Evolutionary conservation across 2,329 filamentous ascomycete genomes (phyloP).

Genomic region (Dactylellina parvicollis): DNA sequence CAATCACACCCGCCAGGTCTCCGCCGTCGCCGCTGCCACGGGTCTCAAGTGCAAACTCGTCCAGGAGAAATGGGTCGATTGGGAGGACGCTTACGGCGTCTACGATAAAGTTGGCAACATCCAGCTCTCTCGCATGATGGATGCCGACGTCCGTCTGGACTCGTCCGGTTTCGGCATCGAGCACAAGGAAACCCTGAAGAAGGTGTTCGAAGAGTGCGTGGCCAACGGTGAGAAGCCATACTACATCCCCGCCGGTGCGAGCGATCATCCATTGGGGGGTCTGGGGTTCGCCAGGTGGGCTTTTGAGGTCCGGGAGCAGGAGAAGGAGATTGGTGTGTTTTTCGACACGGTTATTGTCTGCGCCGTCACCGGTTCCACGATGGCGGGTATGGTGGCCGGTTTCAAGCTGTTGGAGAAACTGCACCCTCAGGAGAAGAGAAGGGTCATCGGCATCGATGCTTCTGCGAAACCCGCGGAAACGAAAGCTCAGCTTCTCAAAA

Average conservation of each 20-base stretch:
- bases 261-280: slow-evolving; percentile 75
- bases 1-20: slow-evolving; percentile 76
- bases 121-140: slow-evolving; percentile 75
- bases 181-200: slow-evolving; percentile 71
- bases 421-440: slow-evolving; percentile 63
- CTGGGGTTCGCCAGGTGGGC: slow-evolving; percentile 77
- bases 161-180: slow-evolving; percentile 73
- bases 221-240: slow-evolving; percentile 71
- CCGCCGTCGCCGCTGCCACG: slow-evolving; percentile 66
- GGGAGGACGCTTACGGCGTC: slow-evolving; percentile 65
- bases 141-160: slow-evolving; percentile 71
- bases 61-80: slow-evolving; percentile 76
- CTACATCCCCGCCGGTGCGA: slow-evolving; percentile 76
- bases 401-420: slow-evolving; percentile 72
- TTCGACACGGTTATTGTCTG: slow-evolving; percentile 76
- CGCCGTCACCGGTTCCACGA: slow-evolving; percentile 75
- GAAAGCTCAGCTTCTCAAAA: slow-evolving; percentile 72
- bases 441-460: slow-evolving; percentile 74
- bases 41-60: slow-evolving; percentile 62
- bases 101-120: slow-evolving; percentile 77
- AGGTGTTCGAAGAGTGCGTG: slow-evolving; percentile 67
- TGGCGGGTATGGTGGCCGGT: slow-evolving; percentile 77
- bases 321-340: slow-evolving; percentile 70
- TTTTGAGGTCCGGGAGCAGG: slow-evolving; percentile 73
- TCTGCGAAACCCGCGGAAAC: slow-evolving; percentile 71